These are phyloP conservation scores for Colletotrichum sp. DNA, from an alignment of 2,329 filamentous ascomycete genomes.

Conservation along the genomic window DNA sequence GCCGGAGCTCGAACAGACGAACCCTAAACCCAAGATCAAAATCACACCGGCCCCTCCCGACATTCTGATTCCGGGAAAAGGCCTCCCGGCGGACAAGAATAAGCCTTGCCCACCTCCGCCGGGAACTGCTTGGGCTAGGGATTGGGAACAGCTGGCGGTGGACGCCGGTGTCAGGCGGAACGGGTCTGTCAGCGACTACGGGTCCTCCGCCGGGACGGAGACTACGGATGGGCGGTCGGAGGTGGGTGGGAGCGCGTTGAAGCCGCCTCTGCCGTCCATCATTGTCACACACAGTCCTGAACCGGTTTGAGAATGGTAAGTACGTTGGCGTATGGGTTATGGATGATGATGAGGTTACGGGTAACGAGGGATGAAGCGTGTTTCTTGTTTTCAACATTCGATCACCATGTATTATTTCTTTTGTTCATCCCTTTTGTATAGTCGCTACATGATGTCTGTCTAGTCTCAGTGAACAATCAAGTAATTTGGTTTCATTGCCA, in stretches of 20 bases:
- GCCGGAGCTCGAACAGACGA: conserved; percentile 8
- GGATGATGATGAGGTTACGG: not conserved
- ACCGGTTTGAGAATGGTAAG: not conserved
- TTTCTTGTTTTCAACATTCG: not conserved
- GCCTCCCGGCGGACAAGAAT: not conserved
- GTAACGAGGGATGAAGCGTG: not conserved
- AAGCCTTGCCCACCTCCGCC: conserved; percentile 19
- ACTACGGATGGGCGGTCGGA: not conserved
- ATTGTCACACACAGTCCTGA: conserved; percentile 17
- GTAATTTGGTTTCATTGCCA: not conserved
- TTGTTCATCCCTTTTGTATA: not conserved
- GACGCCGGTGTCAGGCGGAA: conserved; percentile 18
- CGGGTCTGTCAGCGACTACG: conserved; percentile 15
- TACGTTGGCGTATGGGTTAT: not conserved
- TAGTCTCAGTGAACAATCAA: not conserved
- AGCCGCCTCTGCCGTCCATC: conserved; percentile 17
- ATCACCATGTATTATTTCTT: not conserved
- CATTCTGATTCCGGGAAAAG: conserved; percentile 17
- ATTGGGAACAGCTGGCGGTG: conserved; percentile 22
- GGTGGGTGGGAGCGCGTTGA: not conserved
- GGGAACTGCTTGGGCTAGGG: conserved; percentile 21
- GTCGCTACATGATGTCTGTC: not conserved
- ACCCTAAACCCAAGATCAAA: not conserved
- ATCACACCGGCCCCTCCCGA: conserved; percentile 6
- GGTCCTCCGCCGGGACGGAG: not conserved